Percentiles rank a stretch among this genome's conserved stretches.
Evolutionary conservation across 768 basidiomycete genomes (phyloP).

Genomic region (Mycena vulgaris): DNA sequence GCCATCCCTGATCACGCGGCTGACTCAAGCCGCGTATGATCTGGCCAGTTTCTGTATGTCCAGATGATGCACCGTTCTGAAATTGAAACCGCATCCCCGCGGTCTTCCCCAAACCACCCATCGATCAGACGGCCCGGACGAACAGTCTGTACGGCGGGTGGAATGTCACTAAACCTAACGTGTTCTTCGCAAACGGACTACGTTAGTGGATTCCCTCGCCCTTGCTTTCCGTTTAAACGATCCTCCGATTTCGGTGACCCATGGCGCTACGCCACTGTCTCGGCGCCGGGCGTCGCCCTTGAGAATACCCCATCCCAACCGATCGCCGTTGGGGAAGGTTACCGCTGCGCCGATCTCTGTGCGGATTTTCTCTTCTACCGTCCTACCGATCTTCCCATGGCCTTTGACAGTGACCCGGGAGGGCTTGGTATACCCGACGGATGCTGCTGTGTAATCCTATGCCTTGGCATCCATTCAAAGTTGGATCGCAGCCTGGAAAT

Average conservation of each 20-base stretch:
- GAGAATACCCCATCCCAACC: constrained; percentile 68
- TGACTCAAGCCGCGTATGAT: constrained; percentile 70
- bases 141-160: constrained; percentile 73
- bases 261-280: constrained; percentile 80
- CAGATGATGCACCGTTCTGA: not conserved
- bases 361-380: constrained; percentile 24
- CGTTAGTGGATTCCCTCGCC: constrained; percentile 61
- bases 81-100: constrained; percentile 55
- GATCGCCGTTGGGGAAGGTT: constrained; percentile 72
- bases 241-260: constrained; percentile 65
- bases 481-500: constrained; percentile 65
- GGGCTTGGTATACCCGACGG: constrained; percentile 64
- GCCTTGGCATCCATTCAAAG: constrained; percentile 66
- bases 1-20: constrained; percentile 69
- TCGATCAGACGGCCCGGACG: constrained; percentile 58
- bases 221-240: not conserved
- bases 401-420: constrained; percentile 19
- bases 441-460: constrained; percentile 67
- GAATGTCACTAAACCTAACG: constrained; percentile 67
- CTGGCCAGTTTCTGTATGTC: constrained; percentile 53
- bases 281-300: constrained; percentile 64
- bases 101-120: constrained; percentile 65
- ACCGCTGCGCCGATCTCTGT: constrained; percentile 77
- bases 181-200: constrained; percentile 81
- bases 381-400: not conserved